Base-by-base conservation (phyloP, 495 filamentous ascomycete genomes). In the Pseudomonodictys pantanalensis region DNA sequence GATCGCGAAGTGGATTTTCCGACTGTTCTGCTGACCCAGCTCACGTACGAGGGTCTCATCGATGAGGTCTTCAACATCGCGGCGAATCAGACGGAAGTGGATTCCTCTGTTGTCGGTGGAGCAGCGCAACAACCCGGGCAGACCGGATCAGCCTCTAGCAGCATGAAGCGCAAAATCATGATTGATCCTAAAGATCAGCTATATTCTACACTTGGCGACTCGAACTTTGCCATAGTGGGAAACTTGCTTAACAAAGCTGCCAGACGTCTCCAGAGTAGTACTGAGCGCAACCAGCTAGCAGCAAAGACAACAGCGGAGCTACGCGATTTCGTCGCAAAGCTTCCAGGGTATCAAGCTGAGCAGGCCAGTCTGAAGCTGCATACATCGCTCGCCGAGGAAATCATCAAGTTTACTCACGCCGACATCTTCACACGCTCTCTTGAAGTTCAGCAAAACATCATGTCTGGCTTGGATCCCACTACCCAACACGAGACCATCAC, bases 11-110 rank as follows among this genome's bases (percentile, higher is more conserved):
- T 95, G 45, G 95, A 99, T 68, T 90, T 92, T 73, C 88, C 89
- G 26, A 95, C 93, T 20, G 85, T 86, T 1, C 80, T 99, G 11
- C 83, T 97, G 45, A 97, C 93, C 0, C 95, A 97, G 69, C 78
- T 99, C 38, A 99, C 95, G 8, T 99, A 99, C 67, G 92, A 97
- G 75, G 95, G 95, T 0, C 72, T 99, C 26, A 88, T 99, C 48
- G 95, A 99, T 70, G 95, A 99, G 73, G 81, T 90, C 32, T 95
- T 96, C 60, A 87, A 88, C 45, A 92, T 99, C 57, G 81, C 87
- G 57, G 73, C 86, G 56, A 97, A 92, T 71, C 89, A 95, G 71
- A 86, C 90, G 39, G 92, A 97, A 66, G 83, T 97, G n/a, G 92
- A 97, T 66, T 85, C 90, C 23, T 89, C 92, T 12, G 86, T 99